Percentiles rank a stretch among this genome's conserved stretches.
Conservation (phyloP, 2,329 filamentous ascomycete genomes). For the Venturia asperata region DNA sequence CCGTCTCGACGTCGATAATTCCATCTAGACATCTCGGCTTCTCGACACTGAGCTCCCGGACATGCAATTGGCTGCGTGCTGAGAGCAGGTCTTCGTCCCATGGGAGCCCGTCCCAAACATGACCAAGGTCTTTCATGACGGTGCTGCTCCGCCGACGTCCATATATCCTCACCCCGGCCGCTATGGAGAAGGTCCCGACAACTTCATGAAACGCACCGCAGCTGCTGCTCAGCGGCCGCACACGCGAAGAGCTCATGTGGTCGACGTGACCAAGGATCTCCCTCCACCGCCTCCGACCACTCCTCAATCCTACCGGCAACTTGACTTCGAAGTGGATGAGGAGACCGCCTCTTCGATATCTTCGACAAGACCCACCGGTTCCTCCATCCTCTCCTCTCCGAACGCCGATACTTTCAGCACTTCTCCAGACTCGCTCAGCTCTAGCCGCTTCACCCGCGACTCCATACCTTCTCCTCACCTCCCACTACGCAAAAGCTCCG, state of each 20-base stretch:
- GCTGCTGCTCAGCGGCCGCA: conserved; percentile 14
- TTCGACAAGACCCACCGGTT: neutral
- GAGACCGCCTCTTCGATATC: neutral
- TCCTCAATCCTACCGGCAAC: neutral
- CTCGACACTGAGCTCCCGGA: neutral
- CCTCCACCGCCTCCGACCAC: conserved; percentile 4
- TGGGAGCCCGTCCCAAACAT: neutral
- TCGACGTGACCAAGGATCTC: conserved; percentile 4
- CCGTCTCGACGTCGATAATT: too few relatives aligned
- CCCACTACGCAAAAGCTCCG: conserved; percentile 17
- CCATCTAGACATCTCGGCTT: neutral
- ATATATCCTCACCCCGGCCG: neutral
- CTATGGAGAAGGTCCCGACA: conserved; percentile 8
- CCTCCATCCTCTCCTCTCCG: conserved; percentile 8
- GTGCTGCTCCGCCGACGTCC: neutral
- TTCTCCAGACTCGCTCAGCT: neutral
- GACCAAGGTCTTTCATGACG: neutral
- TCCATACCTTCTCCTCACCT: conserved; percentile 15
- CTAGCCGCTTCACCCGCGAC: neutral
- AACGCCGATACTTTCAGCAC: conserved; percentile 6
- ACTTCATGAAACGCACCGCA: neutral
- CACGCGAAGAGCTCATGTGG: neutral
- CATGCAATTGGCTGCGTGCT: conserved; percentile 4
- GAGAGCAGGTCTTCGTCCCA: neutral
- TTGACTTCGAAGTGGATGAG: neutral